Evolutionary conservation across 108 stramenopile genomes (phyloP).

Genomic region (Pelagomonas calceolata): DNA sequence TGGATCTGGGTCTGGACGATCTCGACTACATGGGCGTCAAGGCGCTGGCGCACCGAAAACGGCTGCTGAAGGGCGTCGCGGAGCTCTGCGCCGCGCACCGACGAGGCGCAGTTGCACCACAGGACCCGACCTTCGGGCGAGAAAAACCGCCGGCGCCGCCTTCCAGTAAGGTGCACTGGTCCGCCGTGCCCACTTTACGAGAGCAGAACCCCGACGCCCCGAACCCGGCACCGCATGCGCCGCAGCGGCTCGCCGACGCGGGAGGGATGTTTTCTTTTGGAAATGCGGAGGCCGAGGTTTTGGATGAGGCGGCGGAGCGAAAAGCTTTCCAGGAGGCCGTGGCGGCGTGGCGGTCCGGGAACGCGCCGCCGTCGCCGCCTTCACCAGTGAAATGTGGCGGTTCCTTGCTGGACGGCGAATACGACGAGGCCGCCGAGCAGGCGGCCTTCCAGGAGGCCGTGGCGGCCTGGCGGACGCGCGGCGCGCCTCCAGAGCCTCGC

Average conservation of each 20-base stretch:
- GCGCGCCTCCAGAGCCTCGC: neutral
- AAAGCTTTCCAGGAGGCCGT: neutral
- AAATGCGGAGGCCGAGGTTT: neutral
- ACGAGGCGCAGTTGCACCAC: no score
- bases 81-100: constrained; percentile 12
- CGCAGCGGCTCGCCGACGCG: neutral
- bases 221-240: neutral
- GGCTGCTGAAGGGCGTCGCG: constrained; percentile 38
- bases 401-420: neutral
- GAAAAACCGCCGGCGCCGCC: neutral
- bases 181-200: neutral
- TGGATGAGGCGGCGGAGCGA: neutral
- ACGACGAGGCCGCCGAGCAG: constrained; percentile 8
- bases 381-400: no score
- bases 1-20: constrained; percentile 45
- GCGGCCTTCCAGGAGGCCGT: constrained; percentile 9
- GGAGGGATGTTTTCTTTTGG: neutral
- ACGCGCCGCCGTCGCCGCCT: neutral
- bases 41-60: constrained; percentile 41
- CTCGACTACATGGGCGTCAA: constrained; percentile 45
- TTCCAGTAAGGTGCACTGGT: neutral
- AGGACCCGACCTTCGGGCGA: no score
- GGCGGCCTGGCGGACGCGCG: constrained; percentile 5
- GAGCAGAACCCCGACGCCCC: neutral
- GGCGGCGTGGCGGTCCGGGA: neutral